Evolutionary conservation across 371 early-diverging fungal species (phyloP).

Genomic region (Syncephalastrum racemosum): DNA sequence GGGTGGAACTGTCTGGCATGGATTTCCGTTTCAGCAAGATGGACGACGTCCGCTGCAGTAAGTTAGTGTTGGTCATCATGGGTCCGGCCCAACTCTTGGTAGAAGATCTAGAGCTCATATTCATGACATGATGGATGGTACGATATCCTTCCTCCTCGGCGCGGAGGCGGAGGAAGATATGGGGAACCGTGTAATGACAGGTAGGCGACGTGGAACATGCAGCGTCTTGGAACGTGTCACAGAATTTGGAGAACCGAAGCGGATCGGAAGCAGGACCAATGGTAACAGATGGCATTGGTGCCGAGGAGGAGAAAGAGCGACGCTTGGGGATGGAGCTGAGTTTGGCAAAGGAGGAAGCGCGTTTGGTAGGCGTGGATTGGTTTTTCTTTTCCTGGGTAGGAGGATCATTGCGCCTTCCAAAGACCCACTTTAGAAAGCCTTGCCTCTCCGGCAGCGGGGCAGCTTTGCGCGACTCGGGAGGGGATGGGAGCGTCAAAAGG

Average conservation of each 20-base stretch:
- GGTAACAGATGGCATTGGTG: neutral
- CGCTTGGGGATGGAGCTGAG: too few species aligned
- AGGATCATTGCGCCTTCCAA: neutral
- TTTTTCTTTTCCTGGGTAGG: constrained; percentile 3
- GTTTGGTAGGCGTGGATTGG: neutral
- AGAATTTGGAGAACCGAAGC: constrained; percentile 38
- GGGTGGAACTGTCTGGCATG: constrained; percentile 1
- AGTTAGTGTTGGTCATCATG: constrained; percentile 2
- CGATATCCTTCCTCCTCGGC: constrained; percentile 48
- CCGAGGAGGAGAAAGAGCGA: neutral
- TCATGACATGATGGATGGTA: constrained; percentile 22
- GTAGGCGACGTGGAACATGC: constrained; percentile 61
- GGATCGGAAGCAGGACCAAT: constrained; percentile 22
- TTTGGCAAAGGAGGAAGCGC: constrained; percentile 4
- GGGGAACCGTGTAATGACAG: constrained; percentile 57
- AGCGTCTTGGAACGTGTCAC: constrained; percentile 48
- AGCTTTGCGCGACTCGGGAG: neutral
- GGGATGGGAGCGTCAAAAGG: neutral
- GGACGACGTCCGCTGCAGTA: constrained; percentile 8
- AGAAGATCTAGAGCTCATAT: constrained; percentile 24
- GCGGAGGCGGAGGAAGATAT: constrained; percentile 50
- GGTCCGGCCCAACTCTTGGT: constrained; percentile 28
- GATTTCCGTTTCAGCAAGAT: neutral
- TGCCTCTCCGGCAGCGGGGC: constrained; percentile 19
- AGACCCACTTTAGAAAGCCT: constrained; percentile 2